A percentile compares a stretch with the other conserved stretches of the same genome.
These are phyloP conservation scores for Ophiocordyceps australis DNA, from an alignment of 2,329 filamentous ascomycete species.

Conservation along the genomic window DNA sequence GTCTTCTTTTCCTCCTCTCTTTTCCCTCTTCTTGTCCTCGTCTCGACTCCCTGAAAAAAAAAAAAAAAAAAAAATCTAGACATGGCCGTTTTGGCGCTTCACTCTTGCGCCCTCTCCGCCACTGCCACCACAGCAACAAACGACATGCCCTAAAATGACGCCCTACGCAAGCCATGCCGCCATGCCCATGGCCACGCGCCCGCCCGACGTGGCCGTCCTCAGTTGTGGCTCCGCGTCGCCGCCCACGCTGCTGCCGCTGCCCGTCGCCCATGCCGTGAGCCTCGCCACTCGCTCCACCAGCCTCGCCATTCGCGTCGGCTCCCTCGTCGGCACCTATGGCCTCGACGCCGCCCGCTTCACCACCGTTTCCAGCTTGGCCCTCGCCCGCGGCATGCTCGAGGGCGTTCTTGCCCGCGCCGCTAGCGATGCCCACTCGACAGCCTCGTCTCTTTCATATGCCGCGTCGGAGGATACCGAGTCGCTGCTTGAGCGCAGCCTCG, in stretches of 20 bases:
- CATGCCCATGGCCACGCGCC: too few species aligned
- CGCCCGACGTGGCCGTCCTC: too few species aligned
- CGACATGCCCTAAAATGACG: too few species aligned
- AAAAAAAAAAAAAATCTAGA: too few species aligned
- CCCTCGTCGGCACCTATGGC: slow-evolving; percentile 30
- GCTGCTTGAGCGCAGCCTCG: slow-evolving; percentile 35
- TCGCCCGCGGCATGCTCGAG: slow-evolving; percentile 35
- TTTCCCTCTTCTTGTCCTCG: too few species aligned
- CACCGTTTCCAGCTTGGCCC: slow-evolving; percentile 36
- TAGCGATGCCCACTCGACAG: slow-evolving; percentile 27
- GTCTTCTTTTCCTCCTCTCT: neutral
- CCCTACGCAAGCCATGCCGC: too few species aligned
- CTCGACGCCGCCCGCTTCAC: slow-evolving; percentile 35
- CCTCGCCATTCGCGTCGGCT: slow-evolving; percentile 33
- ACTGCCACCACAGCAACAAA: too few species aligned
- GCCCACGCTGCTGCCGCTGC: slow-evolving; percentile 36
- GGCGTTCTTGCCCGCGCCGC: slow-evolving; percentile 33
- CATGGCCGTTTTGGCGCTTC: too few species aligned
- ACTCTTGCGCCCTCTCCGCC: too few species aligned
- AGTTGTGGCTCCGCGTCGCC: slow-evolving; percentile 7
- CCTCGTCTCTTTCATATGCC: slow-evolving; percentile 24
- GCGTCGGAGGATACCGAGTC: slow-evolving; percentile 34
- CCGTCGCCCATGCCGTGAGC: slow-evolving; percentile 40
- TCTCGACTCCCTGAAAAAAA: too few species aligned
- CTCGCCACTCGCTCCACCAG: slow-evolving; percentile 41